Evolutionary conservation across 495 filamentous ascomycete species (phyloP).

Genomic region (Aspergillus egyptiacus): DNA sequence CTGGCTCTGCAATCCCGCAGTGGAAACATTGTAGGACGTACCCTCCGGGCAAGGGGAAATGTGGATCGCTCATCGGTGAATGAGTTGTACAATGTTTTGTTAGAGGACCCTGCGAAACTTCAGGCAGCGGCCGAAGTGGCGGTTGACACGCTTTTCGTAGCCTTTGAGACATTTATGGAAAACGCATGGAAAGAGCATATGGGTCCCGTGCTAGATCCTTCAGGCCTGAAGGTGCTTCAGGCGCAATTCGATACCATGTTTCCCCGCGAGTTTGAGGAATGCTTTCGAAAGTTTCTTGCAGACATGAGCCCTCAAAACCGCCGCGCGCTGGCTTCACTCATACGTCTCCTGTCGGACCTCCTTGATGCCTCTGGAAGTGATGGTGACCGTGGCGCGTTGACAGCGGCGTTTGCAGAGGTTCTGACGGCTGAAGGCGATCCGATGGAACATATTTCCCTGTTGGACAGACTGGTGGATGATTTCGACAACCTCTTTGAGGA

Average conservation of each 20-base stretch:
- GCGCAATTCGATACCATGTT: slow-evolving; percentile 66
- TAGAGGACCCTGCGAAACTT: slow-evolving; percentile 72
- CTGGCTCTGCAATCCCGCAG: slow-evolving; percentile 74
- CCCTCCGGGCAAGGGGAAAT: slow-evolving; percentile 59
- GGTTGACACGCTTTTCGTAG: slow-evolving; percentile 84
- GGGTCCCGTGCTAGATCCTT: slow-evolving; percentile 66
- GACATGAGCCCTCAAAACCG: slow-evolving; percentile 90
- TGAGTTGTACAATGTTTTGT: slow-evolving; percentile 80
- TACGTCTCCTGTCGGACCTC: slow-evolving; percentile 81
- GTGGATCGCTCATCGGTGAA: slow-evolving; percentile 78
- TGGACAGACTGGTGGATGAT: slow-evolving; percentile 91
- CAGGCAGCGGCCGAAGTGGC: slow-evolving; percentile 68
- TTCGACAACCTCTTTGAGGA: slow-evolving; percentile 82
- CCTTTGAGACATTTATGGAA: slow-evolving; percentile 89
- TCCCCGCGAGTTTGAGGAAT: slow-evolving; percentile 76
- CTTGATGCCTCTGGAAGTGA: slow-evolving; percentile 93
- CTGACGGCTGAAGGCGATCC: slow-evolving; percentile 71
- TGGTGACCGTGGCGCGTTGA: slow-evolving; percentile 84
- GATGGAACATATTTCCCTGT: slow-evolving; percentile 78
- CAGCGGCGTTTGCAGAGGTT: slow-evolving; percentile 83
- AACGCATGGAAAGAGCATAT: slow-evolving; percentile 86
- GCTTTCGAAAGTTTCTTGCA: slow-evolving; percentile 66
- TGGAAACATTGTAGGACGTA: slow-evolving; percentile 75
- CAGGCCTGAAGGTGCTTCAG: slow-evolving; percentile 63
- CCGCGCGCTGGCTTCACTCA: slow-evolving; percentile 74